phyloP scores from a whole-genome alignment of 768 basidiomycete species.

The Ramaria rubella region DNA sequence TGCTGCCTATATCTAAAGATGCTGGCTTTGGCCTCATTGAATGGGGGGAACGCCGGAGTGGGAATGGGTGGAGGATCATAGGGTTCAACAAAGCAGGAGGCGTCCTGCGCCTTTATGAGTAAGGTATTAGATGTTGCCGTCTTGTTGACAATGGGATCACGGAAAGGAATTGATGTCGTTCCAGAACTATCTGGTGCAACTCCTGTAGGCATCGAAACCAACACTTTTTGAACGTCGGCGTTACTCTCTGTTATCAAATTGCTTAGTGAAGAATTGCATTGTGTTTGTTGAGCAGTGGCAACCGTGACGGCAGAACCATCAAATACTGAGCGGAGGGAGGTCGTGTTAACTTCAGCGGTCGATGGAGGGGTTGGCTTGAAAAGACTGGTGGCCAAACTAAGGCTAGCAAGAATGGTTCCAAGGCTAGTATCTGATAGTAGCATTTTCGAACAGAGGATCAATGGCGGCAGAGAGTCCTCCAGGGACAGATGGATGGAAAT shows the following conservation, averaged over 20 bases:
- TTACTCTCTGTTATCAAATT: too few relatives aligned
- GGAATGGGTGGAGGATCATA: conserved; percentile 19
- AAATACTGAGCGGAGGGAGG: neutral
- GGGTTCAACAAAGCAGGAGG: conserved; percentile 16
- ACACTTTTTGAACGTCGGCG: too few relatives aligned
- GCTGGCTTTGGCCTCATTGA: conserved; percentile 41
- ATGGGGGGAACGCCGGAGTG: conserved; percentile 39
- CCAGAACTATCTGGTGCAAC: too few relatives aligned
- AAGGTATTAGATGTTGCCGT: neutral
- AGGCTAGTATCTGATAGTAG: neutral
- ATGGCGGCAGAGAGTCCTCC: neutral
- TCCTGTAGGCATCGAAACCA: too few relatives aligned
- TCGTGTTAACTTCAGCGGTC: neutral
- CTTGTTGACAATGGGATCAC: too few relatives aligned
- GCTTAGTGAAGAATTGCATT: too few relatives aligned
- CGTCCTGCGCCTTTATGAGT: neutral
- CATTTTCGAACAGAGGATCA: neutral
- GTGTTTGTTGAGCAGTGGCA: too few relatives aligned
- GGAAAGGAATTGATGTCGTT: too few relatives aligned
- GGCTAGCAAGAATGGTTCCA: neutral
- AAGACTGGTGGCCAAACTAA: neutral
- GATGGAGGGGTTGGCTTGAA: neutral
- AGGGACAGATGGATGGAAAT: neutral
- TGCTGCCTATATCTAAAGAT: conserved; percentile 59
- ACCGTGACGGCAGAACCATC: neutral